These are phyloP conservation scores for Silene conica DNA, from an alignment of 148 eudicot species.

Conservation along the genomic window DNA sequence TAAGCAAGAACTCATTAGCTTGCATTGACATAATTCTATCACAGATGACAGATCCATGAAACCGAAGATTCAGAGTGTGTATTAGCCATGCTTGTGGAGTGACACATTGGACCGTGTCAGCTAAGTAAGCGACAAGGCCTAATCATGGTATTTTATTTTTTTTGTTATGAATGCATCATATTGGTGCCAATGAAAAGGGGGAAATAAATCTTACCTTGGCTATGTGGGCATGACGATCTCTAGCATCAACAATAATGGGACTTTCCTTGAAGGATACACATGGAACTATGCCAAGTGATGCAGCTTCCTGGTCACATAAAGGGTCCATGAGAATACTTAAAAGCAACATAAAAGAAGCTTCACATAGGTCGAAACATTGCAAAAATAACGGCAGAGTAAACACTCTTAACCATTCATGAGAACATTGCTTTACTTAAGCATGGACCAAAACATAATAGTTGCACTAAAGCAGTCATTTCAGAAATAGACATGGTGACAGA, in stretches of 20 bases:
- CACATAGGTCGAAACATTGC: neutral
- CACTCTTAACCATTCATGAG: neutral
- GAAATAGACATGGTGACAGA: neutral
- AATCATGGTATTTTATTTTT: neutral
- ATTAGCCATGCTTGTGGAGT: neutral
- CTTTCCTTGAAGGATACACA: constrained; percentile 51
- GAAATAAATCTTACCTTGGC: constrained; percentile 57
- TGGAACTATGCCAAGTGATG: constrained; percentile 77
- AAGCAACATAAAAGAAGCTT: constrained; percentile 4
- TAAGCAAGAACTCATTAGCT: constrained; percentile 17
- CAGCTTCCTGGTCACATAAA: constrained; percentile 61
- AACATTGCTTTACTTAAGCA: neutral
- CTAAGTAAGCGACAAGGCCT: neutral
- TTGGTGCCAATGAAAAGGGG: neutral
- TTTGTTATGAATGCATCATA: neutral
- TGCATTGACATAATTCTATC: neutral
- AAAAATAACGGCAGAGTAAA: neutral
- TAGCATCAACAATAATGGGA: constrained; percentile 66
- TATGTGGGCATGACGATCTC: constrained; percentile 41
- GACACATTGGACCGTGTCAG: too few species aligned
- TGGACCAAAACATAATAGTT: neutral
- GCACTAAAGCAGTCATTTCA: neutral
- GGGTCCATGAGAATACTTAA: neutral
- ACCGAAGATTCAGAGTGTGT: neutral
- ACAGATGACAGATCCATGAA: neutral